Conservation (phyloP, 2,329 filamentous ascomycete genomes). For the Cytospora piceae region DNA sequence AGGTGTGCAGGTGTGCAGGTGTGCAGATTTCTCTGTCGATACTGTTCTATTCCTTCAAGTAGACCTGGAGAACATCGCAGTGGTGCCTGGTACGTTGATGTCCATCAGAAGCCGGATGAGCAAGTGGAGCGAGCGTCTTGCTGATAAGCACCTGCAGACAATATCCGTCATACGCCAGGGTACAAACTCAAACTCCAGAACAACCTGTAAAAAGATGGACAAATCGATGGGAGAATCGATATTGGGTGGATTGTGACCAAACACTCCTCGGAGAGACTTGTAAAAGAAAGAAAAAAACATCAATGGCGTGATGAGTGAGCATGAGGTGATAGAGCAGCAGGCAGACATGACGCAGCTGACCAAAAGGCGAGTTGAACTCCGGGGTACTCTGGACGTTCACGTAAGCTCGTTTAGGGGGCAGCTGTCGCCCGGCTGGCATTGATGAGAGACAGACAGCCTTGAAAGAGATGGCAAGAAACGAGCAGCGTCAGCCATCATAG, state of each 20-base stretch:
- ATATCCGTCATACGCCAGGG: background rate
- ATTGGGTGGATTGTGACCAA: constrained; percentile 13
- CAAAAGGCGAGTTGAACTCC: background rate
- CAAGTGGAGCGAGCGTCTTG: background rate
- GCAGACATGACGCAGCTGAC: constrained; percentile 27
- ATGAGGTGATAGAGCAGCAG: constrained; percentile 25
- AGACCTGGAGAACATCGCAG: background rate
- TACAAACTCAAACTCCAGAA: background rate
- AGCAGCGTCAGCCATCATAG: too few relatives aligned
- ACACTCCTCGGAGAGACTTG: background rate
- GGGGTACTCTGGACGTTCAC: background rate
- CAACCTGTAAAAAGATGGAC: constrained; percentile 6
- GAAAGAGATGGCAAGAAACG: too few relatives aligned
- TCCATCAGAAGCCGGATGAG: background rate
- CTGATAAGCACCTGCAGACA: background rate
- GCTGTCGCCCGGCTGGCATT: background rate
- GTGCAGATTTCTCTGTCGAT: background rate
- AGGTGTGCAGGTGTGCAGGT: background rate
- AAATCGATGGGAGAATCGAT: constrained; percentile 9
- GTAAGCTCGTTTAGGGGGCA: background rate
- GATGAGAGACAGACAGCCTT: too few relatives aligned
- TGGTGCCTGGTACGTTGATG: background rate
- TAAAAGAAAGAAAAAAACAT: background rate
- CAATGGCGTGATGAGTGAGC: constrained; percentile 22
- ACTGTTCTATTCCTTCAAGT: background rate